Evolutionary conservation across 257 asterid species (phyloP), one percentile per base, ranked within the genome.

Genomic region (Anisodus acutangulus): DNA sequence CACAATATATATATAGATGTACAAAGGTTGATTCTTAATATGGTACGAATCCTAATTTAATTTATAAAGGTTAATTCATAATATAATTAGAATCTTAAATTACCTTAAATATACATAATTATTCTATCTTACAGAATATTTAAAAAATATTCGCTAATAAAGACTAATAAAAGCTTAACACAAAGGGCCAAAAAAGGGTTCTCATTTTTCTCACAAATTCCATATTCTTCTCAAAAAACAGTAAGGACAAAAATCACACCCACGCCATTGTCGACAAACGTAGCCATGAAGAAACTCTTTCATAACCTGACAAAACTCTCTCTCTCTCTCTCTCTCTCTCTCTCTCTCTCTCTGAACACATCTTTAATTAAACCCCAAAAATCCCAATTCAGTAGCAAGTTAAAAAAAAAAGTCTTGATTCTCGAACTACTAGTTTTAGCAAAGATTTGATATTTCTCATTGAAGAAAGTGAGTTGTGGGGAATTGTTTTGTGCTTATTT

Each of bases 171-270:
- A 83, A 37, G 59, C 70, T 85, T 26, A 70, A 49, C 51, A 31
- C 17, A 62, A 51, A 72, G 26, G 9, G 59, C 66, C 64, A 59
- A 35, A 62, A 17, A 54, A 16, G 83, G 58, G 17, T 76, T 90
- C 93, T 95, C 87, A 93, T 89, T 89, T 90, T 91, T 89, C 93
- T 88, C 92, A 89, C 90, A 92, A 92, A 94, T 92, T 93, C 98
- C 93, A 93, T 90, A 90, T 92, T 89, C 93, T 51, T 19, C 90
- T 41, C 0, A 41, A 41, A 41, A 68, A 88, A 69, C 88, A 71
- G 82, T 76, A 67, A 83, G 87, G 88, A 88, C 90, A 90, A 88
- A 83, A 66, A 69, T 84, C 22, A 80, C 90, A 85, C 90, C 89
- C 92, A 90, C 88, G 90, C 92, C 92, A 66, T 86, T 89, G 86